Base-by-base conservation (phyloP, 2,329 filamentous ascomycete species). In the Trichoderma afroharzianum region DNA sequence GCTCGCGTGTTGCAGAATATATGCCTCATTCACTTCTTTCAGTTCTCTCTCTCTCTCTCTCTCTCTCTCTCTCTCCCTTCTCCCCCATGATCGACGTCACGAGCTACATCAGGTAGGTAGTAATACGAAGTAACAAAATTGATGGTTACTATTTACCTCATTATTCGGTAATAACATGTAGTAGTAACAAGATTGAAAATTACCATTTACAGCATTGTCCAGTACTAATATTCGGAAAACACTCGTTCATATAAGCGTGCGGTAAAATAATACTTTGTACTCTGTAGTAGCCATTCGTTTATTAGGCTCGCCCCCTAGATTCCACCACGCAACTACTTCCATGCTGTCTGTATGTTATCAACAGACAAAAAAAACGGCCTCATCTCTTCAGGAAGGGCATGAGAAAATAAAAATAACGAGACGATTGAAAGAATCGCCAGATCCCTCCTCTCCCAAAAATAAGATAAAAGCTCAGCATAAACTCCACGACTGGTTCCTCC, bases 381-480 rank as follows among this genome's bases (percentile, higher is more conserved):
- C 33, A 14, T 68, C 33, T 58, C 33, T 24, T 36, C 14, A 14
- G 11, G 15, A 15, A 21, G 43, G 8, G n/a, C 43, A 57, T 39
- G 9, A 57, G 26, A 32, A 21, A n/a, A 47, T 8, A 5, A 43
- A 32, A 24, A n/a, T 12, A 68, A 59, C 6, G 24, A 36, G 24
- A 33, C 39, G 18, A 59, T 15, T 3, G 59, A 33, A 21, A 59
- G 24, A 8, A 59, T 59, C 36, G 36, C 30, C 59, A 1, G 8
- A 15, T 26, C 26, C 26, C 26, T 26, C 32, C 47, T 21, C 66
- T 28, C 36, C 33, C 43, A 53, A 62, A 62, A 30, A 30, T 39
- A 39, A 63, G 33, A 57, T 36, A 33, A 66, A 47, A 58, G 11
- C n/a, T 68, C 50, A 58, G 33, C 64, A 68, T 28, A 68, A 67